Base-by-base conservation (phyloP, 139 green algal genomes). In the Tetradesmus lagerheimii region DNA sequence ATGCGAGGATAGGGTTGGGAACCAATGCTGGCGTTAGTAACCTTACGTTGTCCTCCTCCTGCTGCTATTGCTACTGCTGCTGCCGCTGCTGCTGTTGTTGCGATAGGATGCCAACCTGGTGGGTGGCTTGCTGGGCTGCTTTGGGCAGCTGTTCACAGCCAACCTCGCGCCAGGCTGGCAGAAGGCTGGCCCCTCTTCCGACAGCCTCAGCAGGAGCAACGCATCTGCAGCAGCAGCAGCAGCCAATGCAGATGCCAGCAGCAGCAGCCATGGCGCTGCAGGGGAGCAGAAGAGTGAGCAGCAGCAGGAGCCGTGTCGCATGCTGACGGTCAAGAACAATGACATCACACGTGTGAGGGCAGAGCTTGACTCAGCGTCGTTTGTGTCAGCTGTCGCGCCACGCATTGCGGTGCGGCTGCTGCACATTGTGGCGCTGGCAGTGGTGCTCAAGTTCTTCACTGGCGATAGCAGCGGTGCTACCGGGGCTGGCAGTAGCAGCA, bases 251-350 rank as follows among this genome's bases (percentile, higher is more conserved):
- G 9, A 41, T 34, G 20, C 23, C 18, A 0, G 27, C 37, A 12
- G 50, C 76, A 34, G 34, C 76, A 47, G n/a, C n/a, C n/a, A 43
- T 1, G 75, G 37, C 20, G 38, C 1, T 6, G 12, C 67, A 35
- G 20, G n/a, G 1, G 76, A 45, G 1, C 38, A 62, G 78, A 29
- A 47, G 25, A n/a, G 38, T 31, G 39, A 43, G 2, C 25, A 47
- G 35, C 35, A 23, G 78, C 41, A 31, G 20, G 34, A 29, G 41
- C 41, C 47, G 43, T 31, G 35, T 12, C 37, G 93, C 82, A 86
- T 96, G 90, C 82, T 98, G 18, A 93, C 92, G 39, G 89, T 97
- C 50, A 91, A 93, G 34, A 94, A 90, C 79, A 96, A 95, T 81
- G 95, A 98, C 57, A 91, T 97, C 31, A 95, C 91, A 27, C 93